Evolutionary conservation across 1,284 basidiomycete genomes (phyloP).

Genomic region (Melampsora larici-populina): DNA sequence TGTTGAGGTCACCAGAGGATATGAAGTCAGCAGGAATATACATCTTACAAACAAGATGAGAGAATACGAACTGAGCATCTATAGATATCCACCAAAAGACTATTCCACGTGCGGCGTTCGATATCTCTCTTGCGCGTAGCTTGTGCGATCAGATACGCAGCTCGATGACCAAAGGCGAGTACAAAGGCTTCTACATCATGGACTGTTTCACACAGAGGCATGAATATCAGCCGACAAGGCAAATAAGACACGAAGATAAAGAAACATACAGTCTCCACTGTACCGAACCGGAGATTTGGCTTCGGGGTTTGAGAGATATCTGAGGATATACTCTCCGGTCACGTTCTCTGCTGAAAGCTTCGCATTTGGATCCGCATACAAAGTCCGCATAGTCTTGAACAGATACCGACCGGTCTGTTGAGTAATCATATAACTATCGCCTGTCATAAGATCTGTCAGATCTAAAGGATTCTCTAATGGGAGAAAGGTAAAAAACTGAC

Average conservation of each 20-base stretch:
- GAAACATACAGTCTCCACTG: conserved; percentile 47
- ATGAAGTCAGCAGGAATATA: neutral
- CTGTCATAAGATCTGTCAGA: conserved; percentile 30
- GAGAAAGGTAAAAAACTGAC: conserved; percentile 44
- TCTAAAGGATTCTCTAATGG: neutral
- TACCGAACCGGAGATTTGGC: conserved; percentile 49
- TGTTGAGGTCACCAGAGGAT: conserved; percentile 7
- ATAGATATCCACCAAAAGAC: conserved; percentile 54
- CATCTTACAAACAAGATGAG: conserved; percentile 44
- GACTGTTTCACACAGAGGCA: conserved; percentile 45
- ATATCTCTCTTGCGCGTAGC: conserved; percentile 54
- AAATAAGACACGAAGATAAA: neutral
- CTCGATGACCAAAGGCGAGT: conserved; percentile 55
- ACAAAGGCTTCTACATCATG: conserved; percentile 53
- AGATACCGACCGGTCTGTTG: conserved; percentile 55
- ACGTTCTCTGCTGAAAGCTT: conserved; percentile 44
- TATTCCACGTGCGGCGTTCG: conserved; percentile 54
- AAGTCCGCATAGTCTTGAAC: conserved; percentile 52
- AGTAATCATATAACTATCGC: conserved; percentile 54
- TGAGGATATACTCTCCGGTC: conserved; percentile 52
- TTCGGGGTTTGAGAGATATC: conserved; percentile 52
- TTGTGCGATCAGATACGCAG: conserved; percentile 54
- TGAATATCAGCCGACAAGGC: neutral
- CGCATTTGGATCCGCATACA: conserved; percentile 47
- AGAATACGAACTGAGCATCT: conserved; percentile 49